Conservation (phyloP, 495 filamentous ascomycete species). For the Podospora appendiculata region DNA sequence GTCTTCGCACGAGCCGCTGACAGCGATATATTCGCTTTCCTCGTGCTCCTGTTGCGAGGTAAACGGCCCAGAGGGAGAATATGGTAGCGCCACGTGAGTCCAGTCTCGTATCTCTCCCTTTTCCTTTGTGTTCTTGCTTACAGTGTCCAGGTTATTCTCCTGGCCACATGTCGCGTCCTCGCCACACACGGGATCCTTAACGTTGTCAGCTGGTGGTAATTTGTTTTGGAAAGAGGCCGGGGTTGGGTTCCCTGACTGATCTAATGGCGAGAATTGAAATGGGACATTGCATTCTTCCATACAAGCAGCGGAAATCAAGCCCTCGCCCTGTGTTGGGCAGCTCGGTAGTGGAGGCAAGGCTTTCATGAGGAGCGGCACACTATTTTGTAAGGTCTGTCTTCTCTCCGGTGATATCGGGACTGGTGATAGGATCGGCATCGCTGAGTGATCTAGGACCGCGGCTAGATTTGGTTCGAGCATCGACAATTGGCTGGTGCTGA, state of each 20-base stretch:
- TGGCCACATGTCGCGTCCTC: background rate
- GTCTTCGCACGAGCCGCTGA: background rate
- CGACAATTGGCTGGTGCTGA: slow-evolving; percentile 1
- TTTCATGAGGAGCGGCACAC: slow-evolving; percentile 44
- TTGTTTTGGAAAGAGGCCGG: slow-evolving; percentile 1
- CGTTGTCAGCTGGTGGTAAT: background rate
- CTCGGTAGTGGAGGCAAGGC: slow-evolving; percentile 36
- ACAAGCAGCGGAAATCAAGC: background rate
- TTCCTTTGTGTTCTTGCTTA: background rate
- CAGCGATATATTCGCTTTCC: background rate
- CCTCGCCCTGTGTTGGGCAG: slow-evolving; percentile 6
- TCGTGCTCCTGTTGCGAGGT: background rate
- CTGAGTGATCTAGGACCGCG: background rate
- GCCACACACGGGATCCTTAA: background rate
- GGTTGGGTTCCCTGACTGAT: background rate
- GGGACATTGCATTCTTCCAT: background rate
- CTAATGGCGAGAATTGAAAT: background rate
- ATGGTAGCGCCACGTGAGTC: background rate
- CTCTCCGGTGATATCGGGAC: slow-evolving; percentile 39
- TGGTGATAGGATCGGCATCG: slow-evolving; percentile 30
- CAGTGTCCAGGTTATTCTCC: background rate
- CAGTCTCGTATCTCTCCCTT: background rate
- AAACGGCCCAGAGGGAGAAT: too few species aligned
- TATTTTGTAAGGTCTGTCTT: slow-evolving; percentile 40
- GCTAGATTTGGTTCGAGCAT: background rate